Evolutionary conservation across 106 monocot species (phyloP).

Genomic region (Allium sativum): DNA sequence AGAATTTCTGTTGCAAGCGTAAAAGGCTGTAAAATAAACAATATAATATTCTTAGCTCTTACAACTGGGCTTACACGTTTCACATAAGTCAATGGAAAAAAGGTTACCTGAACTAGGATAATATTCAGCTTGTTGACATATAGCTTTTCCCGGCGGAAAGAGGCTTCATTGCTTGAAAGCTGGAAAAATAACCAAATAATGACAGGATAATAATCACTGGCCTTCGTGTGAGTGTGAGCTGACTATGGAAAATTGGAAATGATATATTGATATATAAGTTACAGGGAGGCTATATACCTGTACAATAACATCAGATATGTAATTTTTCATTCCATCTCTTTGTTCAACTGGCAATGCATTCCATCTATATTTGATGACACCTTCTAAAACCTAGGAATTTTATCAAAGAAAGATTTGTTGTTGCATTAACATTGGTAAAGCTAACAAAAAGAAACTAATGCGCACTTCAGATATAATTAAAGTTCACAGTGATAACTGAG

Average conservation of each 20-base stretch:
- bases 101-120: conserved; percentile 88
- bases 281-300: conserved; percentile 32
- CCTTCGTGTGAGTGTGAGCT: no score
- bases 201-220: no score
- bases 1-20: not conserved
- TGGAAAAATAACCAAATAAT: conserved; percentile 11
- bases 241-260: not conserved
- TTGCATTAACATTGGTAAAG: no score
- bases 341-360: conserved; percentile 97
- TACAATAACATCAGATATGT: conserved; percentile 97
- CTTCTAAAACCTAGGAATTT: conserved; percentile 70
- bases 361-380: conserved; percentile 96
- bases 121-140: conserved; percentile 98
- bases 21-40: not conserved
- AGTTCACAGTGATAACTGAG: not conserved
- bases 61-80: no score
- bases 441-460: no score
- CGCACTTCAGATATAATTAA: not conserved
- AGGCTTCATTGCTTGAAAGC: conserved; percentile 93
- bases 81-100: not conserved
- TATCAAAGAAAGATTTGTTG: no score
- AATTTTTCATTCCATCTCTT: conserved; percentile 96
- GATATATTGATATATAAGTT: not conserved
- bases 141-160: conserved; percentile 72
- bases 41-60: not conserved